Conservation (phyloP, 2,329 filamentous ascomycete genomes). For the Diplodia intermedia region DNA sequence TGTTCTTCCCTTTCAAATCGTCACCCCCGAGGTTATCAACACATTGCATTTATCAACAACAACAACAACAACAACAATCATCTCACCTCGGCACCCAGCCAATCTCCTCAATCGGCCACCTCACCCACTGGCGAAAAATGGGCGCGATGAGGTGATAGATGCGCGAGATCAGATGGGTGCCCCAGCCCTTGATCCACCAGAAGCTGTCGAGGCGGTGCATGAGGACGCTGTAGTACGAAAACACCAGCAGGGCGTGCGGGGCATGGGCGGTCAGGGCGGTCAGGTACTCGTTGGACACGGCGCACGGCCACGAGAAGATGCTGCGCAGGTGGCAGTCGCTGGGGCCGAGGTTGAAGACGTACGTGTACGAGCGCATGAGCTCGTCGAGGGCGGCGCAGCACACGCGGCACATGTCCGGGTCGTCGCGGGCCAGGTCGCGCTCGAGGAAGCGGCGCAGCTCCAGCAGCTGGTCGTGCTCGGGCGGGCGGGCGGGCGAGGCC, state of each 20-base stretch:
- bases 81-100: constrained; percentile 29
- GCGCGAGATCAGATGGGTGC: constrained; percentile 22
- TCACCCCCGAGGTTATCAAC: too few species aligned
- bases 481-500: background rate
- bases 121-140: constrained; percentile 26
- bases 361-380: constrained; percentile 7
- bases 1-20: too few species aligned
- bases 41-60: too few species aligned
- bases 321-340: constrained; percentile 22
- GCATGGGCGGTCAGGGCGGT: background rate
- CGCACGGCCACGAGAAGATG: constrained; percentile 27
- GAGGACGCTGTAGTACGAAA: constrained; percentile 22
- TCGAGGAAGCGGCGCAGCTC: constrained; percentile 28
- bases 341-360: constrained; percentile 9
- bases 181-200: constrained; percentile 33
- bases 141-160: constrained; percentile 28
- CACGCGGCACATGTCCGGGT: background rate
- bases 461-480: constrained; percentile 19
- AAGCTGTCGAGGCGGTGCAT: constrained; percentile 27
- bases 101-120: constrained; percentile 31
- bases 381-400: constrained; percentile 18
- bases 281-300: constrained; percentile 27
- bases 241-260: constrained; percentile 17
- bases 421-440: constrained; percentile 17
- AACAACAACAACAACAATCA: too few species aligned